Evolutionary conservation across 495 filamentous ascomycete species (phyloP), one percentile per base, ranked within the genome.

Genomic region (Hypoxylon cercidicola): DNA sequence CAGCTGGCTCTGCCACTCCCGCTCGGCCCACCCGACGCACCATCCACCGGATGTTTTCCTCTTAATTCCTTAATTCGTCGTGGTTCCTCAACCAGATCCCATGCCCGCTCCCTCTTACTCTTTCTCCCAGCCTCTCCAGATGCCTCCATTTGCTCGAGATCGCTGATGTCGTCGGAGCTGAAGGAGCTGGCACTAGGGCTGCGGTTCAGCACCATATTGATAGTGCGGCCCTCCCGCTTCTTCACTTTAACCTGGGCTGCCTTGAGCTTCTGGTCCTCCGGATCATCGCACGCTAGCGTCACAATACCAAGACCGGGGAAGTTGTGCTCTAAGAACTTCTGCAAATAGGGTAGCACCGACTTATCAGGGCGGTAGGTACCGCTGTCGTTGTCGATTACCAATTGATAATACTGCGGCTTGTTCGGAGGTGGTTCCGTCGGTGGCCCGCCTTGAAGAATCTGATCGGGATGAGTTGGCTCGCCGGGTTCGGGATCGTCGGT

Each of bases 321-420:
- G 57, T 90, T 90, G 12, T 64, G 72, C 10, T 86, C 77, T 20
- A 98, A 69, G 70, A 94, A 95, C 13, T 78, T 65, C 28, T 86
- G 83, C 8, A 98, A 78, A 0, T 88, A 69, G 0, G 90, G 89
- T 8, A 98, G 83, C 4, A 89, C 78, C 6, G 87, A 82, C 21
- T 88, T 86, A 63, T 93, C 92, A 0, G 94, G 94, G 0, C 94
- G 86, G 73, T 98, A 98, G 0, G 94, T 98, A 12, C 94, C 94
- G 67, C 86, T 90, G 74, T 96, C 93, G 60, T 98, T 98, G 78
- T 98, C 94, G 66, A 98, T 97, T 50, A 95, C 82, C 3, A 98
- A 84, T 70, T 95, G 89, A 69, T 96, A 98, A 67, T 89, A 81
- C 0, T 77, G 64, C 0, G 91, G 90, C 55, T 92, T 82, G 5